Conservation (phyloP, 805 yeast species). For the Yarrowia sp. region DNA sequence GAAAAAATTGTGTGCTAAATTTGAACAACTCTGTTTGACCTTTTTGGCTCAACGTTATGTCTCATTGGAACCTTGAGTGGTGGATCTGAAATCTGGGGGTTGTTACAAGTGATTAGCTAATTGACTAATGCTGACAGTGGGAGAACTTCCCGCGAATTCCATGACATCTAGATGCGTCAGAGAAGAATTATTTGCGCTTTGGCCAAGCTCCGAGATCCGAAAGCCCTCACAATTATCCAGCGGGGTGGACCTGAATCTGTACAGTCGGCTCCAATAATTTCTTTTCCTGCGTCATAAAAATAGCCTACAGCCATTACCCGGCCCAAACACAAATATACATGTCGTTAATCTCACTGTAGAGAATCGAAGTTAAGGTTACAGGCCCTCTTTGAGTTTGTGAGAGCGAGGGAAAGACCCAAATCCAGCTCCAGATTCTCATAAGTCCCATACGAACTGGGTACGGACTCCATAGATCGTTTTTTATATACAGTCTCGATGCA, state of each 20-base stretch:
- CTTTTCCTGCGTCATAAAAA: constrained; percentile 30
- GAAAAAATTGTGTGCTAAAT: constrained; percentile 19
- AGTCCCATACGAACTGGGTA: not conserved
- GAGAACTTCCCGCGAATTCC: not conserved
- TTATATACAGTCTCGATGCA: not conserved
- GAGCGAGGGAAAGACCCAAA: not conserved
- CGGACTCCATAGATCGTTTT: constrained; percentile 2
- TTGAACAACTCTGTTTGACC: constrained; percentile 6
- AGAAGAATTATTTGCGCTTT: too few relatives aligned
- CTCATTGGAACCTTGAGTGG: constrained; percentile 8
- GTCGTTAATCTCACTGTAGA: constrained; percentile 13
- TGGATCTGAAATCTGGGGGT: constrained; percentile 25
- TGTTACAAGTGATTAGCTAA: too few relatives aligned
- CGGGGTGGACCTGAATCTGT: constrained; percentile 1
- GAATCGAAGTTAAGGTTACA: not conserved
- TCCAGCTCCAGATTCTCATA: constrained; percentile 8
- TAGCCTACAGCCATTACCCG: constrained; percentile 22
- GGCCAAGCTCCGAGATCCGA: too few relatives aligned
- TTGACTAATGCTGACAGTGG: too few relatives aligned
- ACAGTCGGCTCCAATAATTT: constrained; percentile 9
- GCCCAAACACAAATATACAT: constrained; percentile 4
- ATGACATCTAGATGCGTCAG: too few relatives aligned
- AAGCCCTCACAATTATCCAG: not conserved
- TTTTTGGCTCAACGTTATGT: constrained; percentile 25
- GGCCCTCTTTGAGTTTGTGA: constrained; percentile 2